A percentile compares a stretch with the other conserved stretches of the same genome.
Conservation (phyloP, 2,329 filamentous ascomycete species). For the Fusarium sp. region DNA sequence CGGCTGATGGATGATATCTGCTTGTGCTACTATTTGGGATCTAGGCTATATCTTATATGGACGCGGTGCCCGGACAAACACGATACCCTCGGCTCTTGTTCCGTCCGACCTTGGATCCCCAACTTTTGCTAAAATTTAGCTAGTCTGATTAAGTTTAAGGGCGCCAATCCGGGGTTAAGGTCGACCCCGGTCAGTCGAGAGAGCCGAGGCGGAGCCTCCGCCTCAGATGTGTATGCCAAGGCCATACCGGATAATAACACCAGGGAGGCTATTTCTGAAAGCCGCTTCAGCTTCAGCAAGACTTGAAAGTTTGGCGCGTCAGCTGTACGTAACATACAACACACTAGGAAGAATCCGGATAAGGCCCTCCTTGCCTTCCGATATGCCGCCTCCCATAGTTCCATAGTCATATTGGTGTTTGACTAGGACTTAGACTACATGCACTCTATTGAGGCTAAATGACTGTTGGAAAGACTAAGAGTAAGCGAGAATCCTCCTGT, state of each 20-base stretch:
- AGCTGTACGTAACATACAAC: neutral
- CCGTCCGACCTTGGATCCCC: neutral
- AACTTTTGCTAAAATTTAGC: neutral
- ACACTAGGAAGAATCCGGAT: neutral
- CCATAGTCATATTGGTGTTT: neutral
- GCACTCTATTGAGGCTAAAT: neutral
- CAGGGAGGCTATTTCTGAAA: neutral
- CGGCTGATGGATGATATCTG: neutral
- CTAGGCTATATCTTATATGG: neutral
- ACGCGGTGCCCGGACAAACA: neutral
- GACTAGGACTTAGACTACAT: neutral
- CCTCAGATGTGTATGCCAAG: neutral
- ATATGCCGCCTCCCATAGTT: neutral
- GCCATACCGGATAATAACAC: neutral
- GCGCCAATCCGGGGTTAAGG: neutral
- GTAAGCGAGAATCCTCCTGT: neutral
- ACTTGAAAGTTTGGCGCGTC: neutral
- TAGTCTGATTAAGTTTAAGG: neutral
- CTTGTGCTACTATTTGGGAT: neutral
- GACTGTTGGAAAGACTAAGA: neutral
- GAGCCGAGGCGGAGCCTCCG: neutral
- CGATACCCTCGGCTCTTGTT: neutral
- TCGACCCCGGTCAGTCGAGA: neutral
- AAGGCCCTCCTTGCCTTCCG: neutral
- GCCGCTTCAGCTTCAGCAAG: neutral